Evolutionary conservation across 768 basidiomycete genomes (phyloP).

Genomic region (Mycena venus): DNA sequence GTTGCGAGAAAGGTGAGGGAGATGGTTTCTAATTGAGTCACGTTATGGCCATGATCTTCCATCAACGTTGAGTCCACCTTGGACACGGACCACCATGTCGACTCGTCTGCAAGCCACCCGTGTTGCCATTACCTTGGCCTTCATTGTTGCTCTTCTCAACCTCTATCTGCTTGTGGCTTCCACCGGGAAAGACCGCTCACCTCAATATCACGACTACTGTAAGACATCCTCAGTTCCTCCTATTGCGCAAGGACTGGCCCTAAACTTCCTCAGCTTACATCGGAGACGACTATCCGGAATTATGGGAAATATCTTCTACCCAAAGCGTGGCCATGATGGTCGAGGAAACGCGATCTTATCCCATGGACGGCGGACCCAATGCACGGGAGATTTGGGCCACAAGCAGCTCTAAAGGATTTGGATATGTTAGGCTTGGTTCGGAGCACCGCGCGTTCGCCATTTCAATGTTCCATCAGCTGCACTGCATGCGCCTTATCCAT

Average conservation of each 20-base stretch:
- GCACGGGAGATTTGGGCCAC: constrained; percentile 44
- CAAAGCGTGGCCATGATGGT: constrained; percentile 35
- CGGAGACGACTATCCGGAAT: constrained; percentile 45
- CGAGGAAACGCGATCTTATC: constrained; percentile 48
- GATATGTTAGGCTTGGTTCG: constrained; percentile 46
- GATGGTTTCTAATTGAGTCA: too few species aligned
- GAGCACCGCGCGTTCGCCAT: constrained; percentile 45
- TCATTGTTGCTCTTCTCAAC: not conserved
- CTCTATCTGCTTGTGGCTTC: not conserved
- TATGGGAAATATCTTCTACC: constrained; percentile 36
- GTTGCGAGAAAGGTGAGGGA: too few species aligned
- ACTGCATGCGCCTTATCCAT: constrained; percentile 45
- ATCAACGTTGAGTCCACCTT: too few species aligned
- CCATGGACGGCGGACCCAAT: constrained; percentile 35
- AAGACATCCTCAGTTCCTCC: not conserved
- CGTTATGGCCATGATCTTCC: too few species aligned
- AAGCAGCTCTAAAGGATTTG: constrained; percentile 41
- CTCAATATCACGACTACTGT: not conserved
- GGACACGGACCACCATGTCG: too few species aligned
- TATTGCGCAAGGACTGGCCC: not conserved
- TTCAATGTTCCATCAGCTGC: constrained; percentile 50
- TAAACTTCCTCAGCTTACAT: constrained; percentile 39
- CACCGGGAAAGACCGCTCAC: not conserved
- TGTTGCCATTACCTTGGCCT: not conserved
- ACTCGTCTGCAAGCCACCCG: too few species aligned